Percentiles rank a stretch among this genome's conserved stretches.
These are phyloP conservation scores for Syzygium aqueum DNA, from an alignment of 345 rosid species.

Conservation along the genomic window DNA sequence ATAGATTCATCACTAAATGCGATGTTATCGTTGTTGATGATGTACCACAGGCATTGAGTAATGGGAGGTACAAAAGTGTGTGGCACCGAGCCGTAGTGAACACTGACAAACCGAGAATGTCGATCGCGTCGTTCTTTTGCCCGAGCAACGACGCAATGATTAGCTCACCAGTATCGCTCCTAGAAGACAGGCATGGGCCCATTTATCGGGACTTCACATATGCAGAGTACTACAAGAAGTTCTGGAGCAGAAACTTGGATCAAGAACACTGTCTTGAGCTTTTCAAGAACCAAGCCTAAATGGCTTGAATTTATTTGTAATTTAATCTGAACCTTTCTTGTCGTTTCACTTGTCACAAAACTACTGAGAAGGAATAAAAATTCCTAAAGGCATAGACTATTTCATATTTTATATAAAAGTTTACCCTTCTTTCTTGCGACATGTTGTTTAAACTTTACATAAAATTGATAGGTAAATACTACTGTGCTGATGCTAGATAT, in stretches of 20 bases:
- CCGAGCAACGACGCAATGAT: conserved; percentile 51
- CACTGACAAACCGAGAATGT: conserved; percentile 44
- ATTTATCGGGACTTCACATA: conserved; percentile 66
- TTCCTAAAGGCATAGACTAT: not conserved
- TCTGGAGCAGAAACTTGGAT: conserved; percentile 85
- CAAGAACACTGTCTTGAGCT: conserved; percentile 74
- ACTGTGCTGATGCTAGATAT: too few relatives aligned
- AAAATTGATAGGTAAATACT: not conserved
- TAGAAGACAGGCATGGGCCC: conserved; percentile 26
- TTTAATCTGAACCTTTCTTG: accelerated
- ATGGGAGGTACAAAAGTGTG: conserved; percentile 81
- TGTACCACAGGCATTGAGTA: conserved; percentile 56
- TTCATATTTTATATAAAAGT: too few relatives aligned
- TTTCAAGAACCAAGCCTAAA: conserved; percentile 28
- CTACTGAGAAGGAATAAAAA: not conserved
- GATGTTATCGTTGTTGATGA: not conserved
- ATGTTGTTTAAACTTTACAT: not conserved
- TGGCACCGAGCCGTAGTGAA: conserved; percentile 78
- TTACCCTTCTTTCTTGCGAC: not conserved
- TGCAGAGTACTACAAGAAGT: conserved; percentile 74
- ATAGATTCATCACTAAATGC: not conserved
- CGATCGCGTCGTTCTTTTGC: conserved; percentile 71
- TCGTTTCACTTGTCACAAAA: not conserved
- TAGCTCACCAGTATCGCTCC: conserved; percentile 40
- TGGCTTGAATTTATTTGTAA: not conserved